Base-by-base conservation (phyloP, 108 stramenopile species). In the Nannochloropsis oceanica region DNA sequence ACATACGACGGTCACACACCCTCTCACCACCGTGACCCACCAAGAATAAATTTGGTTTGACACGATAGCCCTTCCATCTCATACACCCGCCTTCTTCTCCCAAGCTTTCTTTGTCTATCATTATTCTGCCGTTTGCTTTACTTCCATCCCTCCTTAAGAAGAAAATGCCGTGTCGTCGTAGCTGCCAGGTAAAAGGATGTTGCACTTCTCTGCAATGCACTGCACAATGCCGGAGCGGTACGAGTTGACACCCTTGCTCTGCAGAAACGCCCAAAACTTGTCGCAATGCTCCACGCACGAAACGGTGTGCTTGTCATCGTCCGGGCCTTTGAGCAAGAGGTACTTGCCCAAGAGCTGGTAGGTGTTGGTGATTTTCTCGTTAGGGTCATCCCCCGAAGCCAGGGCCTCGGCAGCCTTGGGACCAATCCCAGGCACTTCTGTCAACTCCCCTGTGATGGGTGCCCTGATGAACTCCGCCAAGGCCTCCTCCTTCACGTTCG, bases 211-310 rank as follows among this genome's bases (percentile, higher is more conserved):
- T 18, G 97, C 97, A 86, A 98, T 92, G 26, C 94, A 93, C 79
- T 92, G 91, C 25, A 98, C 97, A 85, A 98, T 96, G 22, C 94
- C 96, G 18, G 95, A 94, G 20, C 98, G 92, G 89, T 96, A 93
- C 2, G 95, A 86, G 27, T 91, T 87, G 86, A 96, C 96, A 14
- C 95, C 96, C 89, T 92, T 93, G 44, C 91, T 86, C 86, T 95
- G 91, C 73, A 98, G 92, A 91, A 91, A 98, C 59, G 92, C 90
- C 95, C 96, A 98, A 84, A 98, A 96, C 84, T 94, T 94, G 90
- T 98, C 94, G 43, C 93, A 95, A 88, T 97, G 98, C 86, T 97
- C 96, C 43, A 94, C 85, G 42, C 91, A 92, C 82, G 93, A 93
- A 25, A 96, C 89, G 46, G 82, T 50, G 18, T 84, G 43, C 12